Conservation (phyloP, 2,329 filamentous ascomycete genomes). For the Epichloe sp. region DNA sequence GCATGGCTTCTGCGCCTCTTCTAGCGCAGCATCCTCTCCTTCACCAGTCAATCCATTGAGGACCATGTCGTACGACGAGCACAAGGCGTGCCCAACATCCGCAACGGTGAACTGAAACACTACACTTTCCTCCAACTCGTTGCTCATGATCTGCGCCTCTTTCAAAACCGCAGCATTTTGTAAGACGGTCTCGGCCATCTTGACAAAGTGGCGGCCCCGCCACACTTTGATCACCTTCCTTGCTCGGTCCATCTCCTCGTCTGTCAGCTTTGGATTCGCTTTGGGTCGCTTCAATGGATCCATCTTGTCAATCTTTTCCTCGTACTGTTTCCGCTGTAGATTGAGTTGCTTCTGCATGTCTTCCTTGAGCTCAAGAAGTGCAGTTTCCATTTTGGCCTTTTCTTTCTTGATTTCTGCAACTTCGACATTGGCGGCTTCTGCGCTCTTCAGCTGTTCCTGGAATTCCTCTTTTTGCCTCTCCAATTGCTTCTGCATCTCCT, state of each 20-base stretch:
- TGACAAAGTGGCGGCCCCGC: slow-evolving; percentile 75
- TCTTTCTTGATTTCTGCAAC: slow-evolving; percentile 74
- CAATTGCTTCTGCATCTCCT: slow-evolving; percentile 72
- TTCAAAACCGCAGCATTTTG: slow-evolving; percentile 82
- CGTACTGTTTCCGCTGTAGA: slow-evolving; percentile 71
- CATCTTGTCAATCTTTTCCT: slow-evolving; percentile 69
- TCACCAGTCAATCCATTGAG: slow-evolving; percentile 81
- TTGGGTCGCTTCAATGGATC: slow-evolving; percentile 49
- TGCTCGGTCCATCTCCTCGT: slow-evolving; percentile 59
- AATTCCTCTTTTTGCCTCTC: slow-evolving; percentile 84
- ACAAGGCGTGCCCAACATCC: slow-evolving; percentile 74
- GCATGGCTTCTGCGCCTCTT: slow-evolving; percentile 75
- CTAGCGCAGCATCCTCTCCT: slow-evolving; percentile 68
- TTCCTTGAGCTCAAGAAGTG: slow-evolving; percentile 62
- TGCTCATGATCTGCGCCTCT: slow-evolving; percentile 95
- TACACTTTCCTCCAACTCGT: slow-evolving; percentile 83
- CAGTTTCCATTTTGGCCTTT: slow-evolving; percentile 75
- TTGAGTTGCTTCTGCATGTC: slow-evolving; percentile 82
- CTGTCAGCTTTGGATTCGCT: slow-evolving; percentile 50
- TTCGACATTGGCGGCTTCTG: slow-evolving; percentile 63
- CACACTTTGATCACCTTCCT: slow-evolving; percentile 57
- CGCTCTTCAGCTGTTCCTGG: slow-evolving; percentile 60
- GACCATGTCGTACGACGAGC: slow-evolving; percentile 93
- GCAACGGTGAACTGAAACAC: slow-evolving; percentile 92
- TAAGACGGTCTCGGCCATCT: slow-evolving; percentile 84